Evolutionary conservation across 2,329 filamentous ascomycete genomes (phyloP), one percentile per base, ranked within the genome.

Genomic region (Westerdykella aurantiaca): DNA sequence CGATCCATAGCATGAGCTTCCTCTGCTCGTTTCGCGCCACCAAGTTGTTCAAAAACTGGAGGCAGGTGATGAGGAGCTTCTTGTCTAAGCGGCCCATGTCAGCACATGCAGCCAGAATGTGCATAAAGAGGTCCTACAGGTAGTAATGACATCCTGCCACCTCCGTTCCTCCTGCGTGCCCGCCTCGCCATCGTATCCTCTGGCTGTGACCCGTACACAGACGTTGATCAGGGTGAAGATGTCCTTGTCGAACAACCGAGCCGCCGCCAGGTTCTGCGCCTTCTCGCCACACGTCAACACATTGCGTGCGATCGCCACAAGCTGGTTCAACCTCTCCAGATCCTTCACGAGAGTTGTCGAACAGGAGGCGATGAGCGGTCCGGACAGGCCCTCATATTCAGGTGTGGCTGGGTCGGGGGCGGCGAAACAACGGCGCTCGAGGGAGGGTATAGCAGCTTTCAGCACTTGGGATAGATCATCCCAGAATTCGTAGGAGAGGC

Each of bases 31-130:
- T 84, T 48, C 80, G 76, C 57, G 80, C 80, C 38, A 82, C 79
- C 39, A 83, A 74, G 50, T 83, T 83, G 64, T 83, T 81, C 43
- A 83, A 64, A 51, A 82, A 82, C 57, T 83, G 81, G n/a, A 84
- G 69, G 48, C 78, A 79, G 2, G 79, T 82, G 43, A 83, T 82
- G 54, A 83, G 69, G 14, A 83, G 68, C 53, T 80, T 79, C 66
- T 84, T 83, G 66, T 81, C 60, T 64, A 42, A 12, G 3, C 10
- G 10, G 3, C 25, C 29, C 7, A 16, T 35, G 45, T 58, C 41
- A 55, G 50, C 33, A 21, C 22, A 12, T 6, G 13, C 17, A 10
- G 25, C 3, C 11, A 29, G 10, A 7, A 3, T 29, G 11, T 29
- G 25, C 25, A 29, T 12, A 29, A 7, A 29, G 7, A 29, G 7